phyloP scores from a whole-genome alignment of 495 filamentous ascomycete species.

The Haplographium delicatum region DNA sequence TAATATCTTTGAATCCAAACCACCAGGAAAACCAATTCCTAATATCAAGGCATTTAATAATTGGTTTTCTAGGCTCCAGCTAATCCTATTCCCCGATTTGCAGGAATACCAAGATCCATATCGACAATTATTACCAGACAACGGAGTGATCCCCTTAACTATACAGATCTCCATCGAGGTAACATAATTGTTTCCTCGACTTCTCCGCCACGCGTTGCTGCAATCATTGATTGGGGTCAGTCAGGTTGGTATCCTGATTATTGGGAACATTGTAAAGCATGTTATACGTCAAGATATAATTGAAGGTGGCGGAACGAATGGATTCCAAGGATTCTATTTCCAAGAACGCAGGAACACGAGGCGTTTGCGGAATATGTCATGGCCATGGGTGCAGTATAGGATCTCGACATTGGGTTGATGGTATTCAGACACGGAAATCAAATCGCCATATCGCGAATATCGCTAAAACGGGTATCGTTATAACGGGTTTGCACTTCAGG shows the following conservation, averaged over 20 bases:
- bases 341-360: conserved; percentile 17
- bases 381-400: conserved; percentile 27
- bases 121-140: conserved; percentile 12
- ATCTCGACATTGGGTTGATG: background rate
- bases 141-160: conserved; percentile 34
- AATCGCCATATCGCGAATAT: too few species aligned
- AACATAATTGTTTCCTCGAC: conserved; percentile 37
- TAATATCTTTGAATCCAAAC: too few species aligned
- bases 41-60: too few species aligned
- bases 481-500: too few species aligned
- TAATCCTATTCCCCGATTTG: too few species aligned
- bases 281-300: conserved; percentile 28
- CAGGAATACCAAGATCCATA: too few species aligned
- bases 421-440: background rate
- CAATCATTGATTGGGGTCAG: conserved; percentile 38
- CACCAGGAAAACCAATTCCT: too few species aligned
- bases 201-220: conserved; percentile 26
- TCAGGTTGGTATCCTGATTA: conserved; percentile 40
- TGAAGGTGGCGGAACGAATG: conserved; percentile 29
- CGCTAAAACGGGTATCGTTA: too few species aligned
- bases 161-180: conserved; percentile 34
- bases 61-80: too few species aligned
- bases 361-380: conserved; percentile 30
- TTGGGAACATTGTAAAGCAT: conserved; percentile 41
- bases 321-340: conserved; percentile 28